Conservation (phyloP, 2,329 filamentous ascomycete genomes). For the Rugonectria rugulosa region DNA sequence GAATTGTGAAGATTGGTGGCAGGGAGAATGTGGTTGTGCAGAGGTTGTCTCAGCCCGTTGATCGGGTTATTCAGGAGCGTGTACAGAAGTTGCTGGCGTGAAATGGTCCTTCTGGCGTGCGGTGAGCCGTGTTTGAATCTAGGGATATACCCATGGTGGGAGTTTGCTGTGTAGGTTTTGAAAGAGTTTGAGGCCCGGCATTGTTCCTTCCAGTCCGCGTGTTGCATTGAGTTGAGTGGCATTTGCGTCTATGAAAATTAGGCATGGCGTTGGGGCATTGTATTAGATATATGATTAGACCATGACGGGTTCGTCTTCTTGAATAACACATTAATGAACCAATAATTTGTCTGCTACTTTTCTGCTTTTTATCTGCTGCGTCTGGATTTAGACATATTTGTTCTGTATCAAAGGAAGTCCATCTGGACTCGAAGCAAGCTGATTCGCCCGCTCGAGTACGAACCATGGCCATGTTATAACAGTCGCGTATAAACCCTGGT, state of each 20-base stretch:
- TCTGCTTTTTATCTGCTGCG: no score
- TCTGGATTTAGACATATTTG: no score
- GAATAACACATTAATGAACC: constrained; percentile 12
- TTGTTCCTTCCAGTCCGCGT: constrained; percentile 10
- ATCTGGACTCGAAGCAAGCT: no score
- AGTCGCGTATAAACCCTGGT: no score
- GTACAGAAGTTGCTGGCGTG: constrained; percentile 45
- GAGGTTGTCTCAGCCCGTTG: constrained; percentile 50
- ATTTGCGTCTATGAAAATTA: constrained; percentile 31
- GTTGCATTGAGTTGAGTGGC: constrained; percentile 17
- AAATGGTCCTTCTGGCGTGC: constrained; percentile 1
- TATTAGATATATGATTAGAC: no score
- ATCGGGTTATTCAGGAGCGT: constrained; percentile 47
- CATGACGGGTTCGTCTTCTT: constrained; percentile 4
- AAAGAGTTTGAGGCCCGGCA: constrained; percentile 10
- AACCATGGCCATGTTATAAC: no score
- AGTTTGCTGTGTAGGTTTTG: constrained; percentile 11
- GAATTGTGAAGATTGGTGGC: constrained; percentile 58
- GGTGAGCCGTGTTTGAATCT: constrained; percentile 15
- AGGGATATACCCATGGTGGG: constrained; percentile 25
- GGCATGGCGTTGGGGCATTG: constrained; percentile 28
- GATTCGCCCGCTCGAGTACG: no score
- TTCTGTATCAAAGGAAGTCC: no score
- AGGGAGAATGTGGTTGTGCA: constrained; percentile 66
- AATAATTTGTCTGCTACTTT: no score